These are phyloP conservation scores for Salix arbutifolia DNA, from an alignment of 345 rosid genomes.

Conservation along the genomic window DNA sequence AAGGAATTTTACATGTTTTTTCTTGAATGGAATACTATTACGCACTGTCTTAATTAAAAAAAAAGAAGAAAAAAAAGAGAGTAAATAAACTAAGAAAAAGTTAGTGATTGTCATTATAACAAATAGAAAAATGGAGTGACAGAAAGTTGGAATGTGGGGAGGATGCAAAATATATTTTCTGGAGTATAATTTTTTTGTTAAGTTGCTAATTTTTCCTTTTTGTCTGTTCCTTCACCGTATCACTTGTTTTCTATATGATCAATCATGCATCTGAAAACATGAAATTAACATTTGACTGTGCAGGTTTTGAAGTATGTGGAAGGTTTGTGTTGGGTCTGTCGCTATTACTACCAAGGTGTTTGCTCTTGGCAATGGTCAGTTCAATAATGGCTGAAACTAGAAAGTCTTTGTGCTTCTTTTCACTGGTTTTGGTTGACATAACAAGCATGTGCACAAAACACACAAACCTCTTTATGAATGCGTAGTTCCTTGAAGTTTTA, in stretches of 20 bases:
- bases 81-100: neutral
- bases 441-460: neutral
- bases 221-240: neutral
- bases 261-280: neutral
- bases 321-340: conserved; percentile 98
- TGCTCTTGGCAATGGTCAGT: conserved; percentile 98
- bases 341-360: conserved; percentile 93
- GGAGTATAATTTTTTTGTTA: neutral
- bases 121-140: neutral
- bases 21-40: neutral
- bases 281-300: conserved; percentile 11
- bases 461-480: neutral
- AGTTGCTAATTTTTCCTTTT: neutral
- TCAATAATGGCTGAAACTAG: neutral
- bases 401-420: neutral
- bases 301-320: conserved; percentile 91
- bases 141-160: neutral
- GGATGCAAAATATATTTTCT: neutral
- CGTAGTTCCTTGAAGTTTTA: neutral
- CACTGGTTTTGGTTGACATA: neutral
- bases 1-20: neutral
- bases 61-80: neutral
- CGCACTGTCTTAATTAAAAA: neutral
- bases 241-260: neutral
- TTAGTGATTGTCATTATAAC: neutral